These are phyloP conservation scores for Syzygium malaccense DNA, from an alignment of 441 rosid species.

Conservation along the genomic window DNA sequence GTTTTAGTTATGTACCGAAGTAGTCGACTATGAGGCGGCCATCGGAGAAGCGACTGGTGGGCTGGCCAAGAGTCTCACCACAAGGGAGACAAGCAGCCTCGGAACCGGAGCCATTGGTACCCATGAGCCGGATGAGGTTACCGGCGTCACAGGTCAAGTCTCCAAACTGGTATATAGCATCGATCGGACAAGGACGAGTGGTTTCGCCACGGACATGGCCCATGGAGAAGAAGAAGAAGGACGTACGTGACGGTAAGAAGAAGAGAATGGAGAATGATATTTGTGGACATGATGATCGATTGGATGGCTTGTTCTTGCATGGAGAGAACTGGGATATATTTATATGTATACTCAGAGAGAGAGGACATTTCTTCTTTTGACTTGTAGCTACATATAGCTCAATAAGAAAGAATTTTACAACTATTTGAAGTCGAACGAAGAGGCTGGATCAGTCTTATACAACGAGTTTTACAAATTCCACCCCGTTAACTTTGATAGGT, in stretches of 20 bases:
- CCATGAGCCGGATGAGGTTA: neutral
- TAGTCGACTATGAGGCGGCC: constrained; percentile 5
- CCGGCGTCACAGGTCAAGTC: constrained; percentile 6
- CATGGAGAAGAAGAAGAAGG: neutral
- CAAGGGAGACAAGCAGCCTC: neutral
- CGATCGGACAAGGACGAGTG: neutral
- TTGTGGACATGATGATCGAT: neutral
- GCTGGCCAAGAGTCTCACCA: constrained; percentile 3
- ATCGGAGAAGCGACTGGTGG: constrained; percentile 1
- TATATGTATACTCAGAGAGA: neutral
- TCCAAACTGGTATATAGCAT: neutral
- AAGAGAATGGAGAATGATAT: neutral
- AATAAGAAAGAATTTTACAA: neutral
- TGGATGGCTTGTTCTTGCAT: neutral
- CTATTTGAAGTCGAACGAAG: neutral
- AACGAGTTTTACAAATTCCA: neutral
- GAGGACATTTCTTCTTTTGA: neutral
- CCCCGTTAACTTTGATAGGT: neutral
- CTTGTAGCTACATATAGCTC: neutral
- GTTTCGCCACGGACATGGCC: neutral
- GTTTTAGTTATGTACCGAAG: neutral
- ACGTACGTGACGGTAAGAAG: neutral
- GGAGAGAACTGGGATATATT: neutral
- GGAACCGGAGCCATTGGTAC: neutral
- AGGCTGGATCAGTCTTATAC: neutral